These are phyloP conservation scores for Bombardia bombarda DNA, from an alignment of 495 filamentous ascomycete genomes.

Conservation along the genomic window DNA sequence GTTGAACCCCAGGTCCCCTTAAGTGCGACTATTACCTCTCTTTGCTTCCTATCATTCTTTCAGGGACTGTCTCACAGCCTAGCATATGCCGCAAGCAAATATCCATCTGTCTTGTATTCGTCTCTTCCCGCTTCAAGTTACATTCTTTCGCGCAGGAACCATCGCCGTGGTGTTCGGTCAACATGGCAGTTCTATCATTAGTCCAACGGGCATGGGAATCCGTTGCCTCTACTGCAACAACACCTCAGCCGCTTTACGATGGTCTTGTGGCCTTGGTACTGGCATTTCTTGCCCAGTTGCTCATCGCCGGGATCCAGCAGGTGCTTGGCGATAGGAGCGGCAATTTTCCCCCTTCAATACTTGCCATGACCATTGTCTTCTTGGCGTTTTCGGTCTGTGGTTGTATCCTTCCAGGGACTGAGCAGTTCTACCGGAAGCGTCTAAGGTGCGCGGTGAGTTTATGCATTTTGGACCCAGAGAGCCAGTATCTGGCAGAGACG, in stretches of 20 bases:
- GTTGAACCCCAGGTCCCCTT: conserved; percentile 14
- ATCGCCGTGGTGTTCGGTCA: conserved; percentile 14
- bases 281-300: conserved; percentile 14
- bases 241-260: conserved; percentile 5
- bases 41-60: background rate
- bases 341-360: conserved; percentile 23
- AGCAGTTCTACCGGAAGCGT: conserved; percentile 24
- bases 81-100: conserved; percentile 12
- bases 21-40: conserved; percentile 20
- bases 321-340: conserved; percentile 7
- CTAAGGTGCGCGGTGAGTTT: conserved; percentile 27
- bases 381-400: conserved; percentile 4
- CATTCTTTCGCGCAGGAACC: conserved; percentile 1
- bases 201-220: background rate
- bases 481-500: background rate
- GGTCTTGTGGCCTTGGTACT: conserved; percentile 14
- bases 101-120: background rate
- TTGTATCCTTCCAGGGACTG: conserved; percentile 7
- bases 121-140: background rate
- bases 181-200: conserved; percentile 1
- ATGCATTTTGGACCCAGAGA: background rate
- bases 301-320: conserved; percentile 19
- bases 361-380: conserved; percentile 24
- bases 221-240: background rate
- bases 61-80: conserved; percentile 25